These are phyloP conservation scores for Combretum micranthum DNA, from an alignment of 345 rosid genomes.

Conservation along the genomic window DNA sequence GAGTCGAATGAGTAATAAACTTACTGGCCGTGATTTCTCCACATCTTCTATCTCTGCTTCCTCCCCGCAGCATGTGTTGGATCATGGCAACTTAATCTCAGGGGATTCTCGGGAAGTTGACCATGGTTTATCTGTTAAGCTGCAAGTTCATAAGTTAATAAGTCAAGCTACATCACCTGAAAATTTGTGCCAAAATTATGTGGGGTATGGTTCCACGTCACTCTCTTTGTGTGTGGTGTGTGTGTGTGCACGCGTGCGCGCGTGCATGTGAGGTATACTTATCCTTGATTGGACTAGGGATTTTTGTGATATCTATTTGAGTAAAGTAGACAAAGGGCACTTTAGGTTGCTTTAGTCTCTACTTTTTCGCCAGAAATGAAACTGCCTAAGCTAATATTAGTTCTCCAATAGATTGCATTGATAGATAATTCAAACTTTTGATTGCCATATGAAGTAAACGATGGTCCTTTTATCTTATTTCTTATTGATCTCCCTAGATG, in stretches of 20 bases:
- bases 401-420: no score
- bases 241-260: not conserved
- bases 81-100: constrained; percentile 61
- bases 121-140: constrained; percentile 79
- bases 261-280: not conserved
- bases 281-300: not conserved
- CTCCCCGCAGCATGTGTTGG: constrained; percentile 43
- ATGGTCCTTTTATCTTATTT: no score
- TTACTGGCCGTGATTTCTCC: constrained; percentile 91
- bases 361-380: no score
- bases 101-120: constrained; percentile 89
- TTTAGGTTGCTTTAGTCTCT: no score
- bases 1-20: constrained; percentile 91
- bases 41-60: constrained; percentile 38
- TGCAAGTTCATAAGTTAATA: constrained; percentile 94
- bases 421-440: no score
- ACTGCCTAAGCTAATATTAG: no score
- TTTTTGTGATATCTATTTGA: no score
- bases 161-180: constrained; percentile 81
- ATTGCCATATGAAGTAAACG: no score
- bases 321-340: no score
- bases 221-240: not conserved
- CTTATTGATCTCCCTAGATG: no score
- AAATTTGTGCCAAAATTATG: constrained; percentile 93
- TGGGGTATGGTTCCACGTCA: constrained; percentile 57